phyloP scores from a whole-genome alignment of 2,329 filamentous ascomycete species.

The Cadophora malorum region DNA sequence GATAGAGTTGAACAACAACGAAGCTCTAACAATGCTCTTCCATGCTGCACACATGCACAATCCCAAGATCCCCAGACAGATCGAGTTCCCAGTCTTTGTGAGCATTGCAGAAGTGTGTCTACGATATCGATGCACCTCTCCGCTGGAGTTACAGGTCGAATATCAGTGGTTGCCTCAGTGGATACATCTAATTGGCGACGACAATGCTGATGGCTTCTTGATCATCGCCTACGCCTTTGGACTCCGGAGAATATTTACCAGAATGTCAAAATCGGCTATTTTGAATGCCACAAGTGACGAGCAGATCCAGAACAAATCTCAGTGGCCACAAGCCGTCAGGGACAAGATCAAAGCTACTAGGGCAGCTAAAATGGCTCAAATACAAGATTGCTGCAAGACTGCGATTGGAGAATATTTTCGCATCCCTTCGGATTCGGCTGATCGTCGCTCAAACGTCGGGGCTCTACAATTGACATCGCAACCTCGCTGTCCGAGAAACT shows the following conservation, averaged over 20 bases:
- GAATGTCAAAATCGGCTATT: constrained; percentile 57
- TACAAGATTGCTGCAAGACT: constrained; percentile 53
- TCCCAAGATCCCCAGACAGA: constrained; percentile 52
- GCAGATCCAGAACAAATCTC: constrained; percentile 50
- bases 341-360: constrained; percentile 57
- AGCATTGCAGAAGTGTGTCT: constrained; percentile 58
- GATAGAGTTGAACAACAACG: constrained; percentile 51
- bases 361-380: constrained; percentile 57
- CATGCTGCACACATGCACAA: constrained; percentile 60
- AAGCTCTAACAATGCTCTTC: constrained; percentile 54
- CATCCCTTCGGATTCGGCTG: constrained; percentile 29
- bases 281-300: constrained; percentile 53
- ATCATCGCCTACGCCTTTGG: constrained; percentile 62
- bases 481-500: constrained; percentile 56
- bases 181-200: constrained; percentile 54
- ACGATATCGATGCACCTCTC: constrained; percentile 58
- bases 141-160: constrained; percentile 57
- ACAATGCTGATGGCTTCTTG: constrained; percentile 57
- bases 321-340: constrained; percentile 55
- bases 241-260: constrained; percentile 54
- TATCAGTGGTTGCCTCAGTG: constrained; percentile 59
- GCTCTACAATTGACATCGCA: constrained; percentile 44
- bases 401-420: constrained; percentile 55
- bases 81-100: constrained; percentile 57
- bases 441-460: constrained; percentile 32